Evolutionary conservation across 106 monocot genomes (phyloP).

Genomic region (Dendrobium officinale): DNA sequence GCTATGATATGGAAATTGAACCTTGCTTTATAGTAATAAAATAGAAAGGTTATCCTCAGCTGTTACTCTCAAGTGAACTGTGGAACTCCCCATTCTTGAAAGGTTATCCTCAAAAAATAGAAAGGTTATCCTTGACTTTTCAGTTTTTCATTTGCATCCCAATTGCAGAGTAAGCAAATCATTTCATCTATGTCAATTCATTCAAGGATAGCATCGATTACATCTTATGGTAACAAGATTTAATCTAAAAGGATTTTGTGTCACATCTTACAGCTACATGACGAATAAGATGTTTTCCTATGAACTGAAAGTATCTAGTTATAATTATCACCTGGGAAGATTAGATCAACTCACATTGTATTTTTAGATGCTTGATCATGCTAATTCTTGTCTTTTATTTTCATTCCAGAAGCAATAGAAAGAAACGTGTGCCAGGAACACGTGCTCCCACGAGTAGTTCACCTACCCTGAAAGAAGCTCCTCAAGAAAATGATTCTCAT

Average conservation of each 20-base stretch:
- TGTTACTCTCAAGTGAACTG: too few relatives aligned
- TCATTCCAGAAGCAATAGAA: constrained; percentile 7
- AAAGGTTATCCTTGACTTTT: too few relatives aligned
- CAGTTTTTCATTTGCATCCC: too few relatives aligned
- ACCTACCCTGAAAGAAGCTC: background rate
- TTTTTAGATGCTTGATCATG: background rate
- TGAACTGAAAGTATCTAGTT: background rate
- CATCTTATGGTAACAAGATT: background rate
- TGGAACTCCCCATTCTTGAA: too few relatives aligned
- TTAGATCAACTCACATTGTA: background rate
- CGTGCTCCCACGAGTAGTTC: background rate
- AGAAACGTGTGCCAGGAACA: background rate
- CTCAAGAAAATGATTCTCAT: constrained; percentile 9
- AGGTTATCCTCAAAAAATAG: too few relatives aligned
- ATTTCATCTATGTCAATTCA: background rate
- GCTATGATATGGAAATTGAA: too few relatives aligned
- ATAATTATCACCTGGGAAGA: background rate
- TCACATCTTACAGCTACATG: background rate
- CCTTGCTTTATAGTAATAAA: too few relatives aligned
- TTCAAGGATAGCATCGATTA: background rate
- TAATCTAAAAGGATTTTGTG: background rate
- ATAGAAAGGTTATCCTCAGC: too few relatives aligned
- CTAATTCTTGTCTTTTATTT: background rate
- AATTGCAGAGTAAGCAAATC: too few relatives aligned
- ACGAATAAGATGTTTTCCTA: background rate